Percentiles rank a stretch among this genome's conserved stretches.
phyloP scores from a whole-genome alignment of 768 basidiomycete genomes.

The Suillus occidentalis region DNA sequence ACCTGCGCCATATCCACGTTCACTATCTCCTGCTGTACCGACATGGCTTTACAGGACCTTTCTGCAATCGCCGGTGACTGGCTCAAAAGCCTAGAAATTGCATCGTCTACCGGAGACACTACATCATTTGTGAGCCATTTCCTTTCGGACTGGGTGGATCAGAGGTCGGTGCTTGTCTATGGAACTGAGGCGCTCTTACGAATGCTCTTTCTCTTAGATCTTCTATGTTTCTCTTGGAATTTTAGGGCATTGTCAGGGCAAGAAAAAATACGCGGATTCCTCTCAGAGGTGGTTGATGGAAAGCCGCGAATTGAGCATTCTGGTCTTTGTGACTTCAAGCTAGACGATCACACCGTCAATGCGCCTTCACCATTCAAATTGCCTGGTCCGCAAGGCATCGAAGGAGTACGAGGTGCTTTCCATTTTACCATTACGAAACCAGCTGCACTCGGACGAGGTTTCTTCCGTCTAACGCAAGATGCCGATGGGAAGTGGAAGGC shows the following conservation, averaged over 20 bases:
- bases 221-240: background rate
- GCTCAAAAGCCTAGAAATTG: background rate
- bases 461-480: background rate
- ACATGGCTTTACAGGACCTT: background rate
- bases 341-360: constrained; percentile 60
- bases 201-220: background rate
- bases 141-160: background rate
- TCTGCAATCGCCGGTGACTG: background rate
- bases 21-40: background rate
- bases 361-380: constrained; percentile 79
- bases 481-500: constrained; percentile 58
- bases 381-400: constrained; percentile 50
- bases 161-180: background rate
- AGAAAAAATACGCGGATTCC: background rate
- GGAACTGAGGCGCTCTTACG: background rate
- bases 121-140: background rate
- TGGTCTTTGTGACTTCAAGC: background rate
- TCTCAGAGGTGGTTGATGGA: background rate
- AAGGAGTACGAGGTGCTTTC: background rate
- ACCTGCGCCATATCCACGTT: background rate
- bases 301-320: background rate
- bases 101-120: background rate
- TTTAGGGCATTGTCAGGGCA: background rate
- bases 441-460: constrained; percentile 43
- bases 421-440: constrained; percentile 76